Evolutionary conservation across 2,329 filamentous ascomycete species (phyloP).

Genomic region (Thielaviopsis punctulata): DNA sequence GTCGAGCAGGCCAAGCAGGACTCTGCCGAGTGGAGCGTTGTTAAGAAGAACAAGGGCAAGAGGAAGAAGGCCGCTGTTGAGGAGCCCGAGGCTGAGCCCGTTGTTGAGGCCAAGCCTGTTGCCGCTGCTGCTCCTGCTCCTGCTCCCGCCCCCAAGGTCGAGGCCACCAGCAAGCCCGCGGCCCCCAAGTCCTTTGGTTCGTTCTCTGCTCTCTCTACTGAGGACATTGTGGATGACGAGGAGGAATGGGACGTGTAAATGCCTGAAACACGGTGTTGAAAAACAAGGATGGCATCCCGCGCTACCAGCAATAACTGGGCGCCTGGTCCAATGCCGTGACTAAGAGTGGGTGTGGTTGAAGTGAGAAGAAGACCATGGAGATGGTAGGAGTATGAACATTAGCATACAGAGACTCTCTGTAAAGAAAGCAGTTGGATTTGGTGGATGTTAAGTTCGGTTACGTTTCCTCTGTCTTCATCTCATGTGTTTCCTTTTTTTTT

Average conservation of each 20-base stretch:
- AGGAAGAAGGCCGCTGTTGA: conserved; percentile 19
- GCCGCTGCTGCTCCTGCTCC: conserved; percentile 13
- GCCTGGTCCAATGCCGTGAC: no score
- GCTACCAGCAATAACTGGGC: conserved; percentile 2
- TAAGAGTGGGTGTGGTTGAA: not conserved
- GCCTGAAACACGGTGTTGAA: not conserved
- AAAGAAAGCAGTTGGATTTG: not conserved
- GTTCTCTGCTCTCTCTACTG: conserved; percentile 31
- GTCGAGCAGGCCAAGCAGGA: conserved; percentile 36
- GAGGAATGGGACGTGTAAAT: conserved; percentile 36
- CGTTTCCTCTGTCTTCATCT: not conserved
- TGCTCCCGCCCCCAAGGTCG: conserved; percentile 17
- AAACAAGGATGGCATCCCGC: not conserved
- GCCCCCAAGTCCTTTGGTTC: conserved; percentile 23
- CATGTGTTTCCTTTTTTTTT: not conserved
- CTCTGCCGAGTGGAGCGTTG: conserved; percentile 42
- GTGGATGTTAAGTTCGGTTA: not conserved
- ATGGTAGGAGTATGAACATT: not conserved
- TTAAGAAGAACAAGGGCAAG: conserved; percentile 27
- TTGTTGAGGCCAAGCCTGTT: conserved; percentile 14
- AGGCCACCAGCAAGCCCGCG: conserved; percentile 16
- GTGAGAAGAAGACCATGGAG: not conserved
- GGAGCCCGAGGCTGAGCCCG: conserved; percentile 10
- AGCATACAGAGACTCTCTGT: not conserved
- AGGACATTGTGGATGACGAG: conserved; percentile 26